phyloP scores from a whole-genome alignment of 1,139 yeast genomes.

The Magnusiomyces tetraspermus region DNA sequence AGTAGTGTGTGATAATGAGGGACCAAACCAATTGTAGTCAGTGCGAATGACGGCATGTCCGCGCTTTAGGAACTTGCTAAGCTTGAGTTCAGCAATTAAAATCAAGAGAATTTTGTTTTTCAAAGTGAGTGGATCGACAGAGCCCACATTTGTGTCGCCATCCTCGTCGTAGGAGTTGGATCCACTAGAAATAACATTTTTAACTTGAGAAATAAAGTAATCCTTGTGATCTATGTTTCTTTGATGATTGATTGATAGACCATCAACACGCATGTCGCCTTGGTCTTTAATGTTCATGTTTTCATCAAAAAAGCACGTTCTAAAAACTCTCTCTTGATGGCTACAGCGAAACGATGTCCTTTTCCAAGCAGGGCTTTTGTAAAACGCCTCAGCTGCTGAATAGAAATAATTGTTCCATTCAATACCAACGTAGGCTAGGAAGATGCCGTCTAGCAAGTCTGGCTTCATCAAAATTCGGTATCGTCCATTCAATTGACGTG shows the following conservation, averaged over 20 bases:
- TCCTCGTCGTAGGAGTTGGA: constrained; percentile 2
- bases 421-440: constrained; percentile 15
- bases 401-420: constrained; percentile 10
- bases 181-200: background rate
- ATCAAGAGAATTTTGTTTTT: constrained; percentile 13
- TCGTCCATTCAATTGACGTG: constrained; percentile 18
- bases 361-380: background rate
- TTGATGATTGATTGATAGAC: constrained; percentile 7
- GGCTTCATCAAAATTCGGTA: constrained; percentile 17
- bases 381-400: background rate
- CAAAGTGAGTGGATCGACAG: constrained; percentile 3
- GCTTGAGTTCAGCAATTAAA: constrained; percentile 13
- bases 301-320: background rate
- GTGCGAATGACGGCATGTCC: constrained; percentile 18
- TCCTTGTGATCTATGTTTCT: background rate
- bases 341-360: too few relatives aligned
- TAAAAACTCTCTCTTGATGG: background rate
- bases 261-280: constrained; percentile 2
- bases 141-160: background rate
- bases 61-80: constrained; percentile 12
- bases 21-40: constrained; percentile 20
- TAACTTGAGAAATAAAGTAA: constrained; percentile 8
- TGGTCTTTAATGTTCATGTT: background rate
- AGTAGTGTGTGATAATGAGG: constrained; percentile 15
- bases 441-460: constrained; percentile 17